These are phyloP conservation scores for Xylaria sp. DNA, from an alignment of 2,329 filamentous ascomycete genomes.

Conservation along the genomic window DNA sequence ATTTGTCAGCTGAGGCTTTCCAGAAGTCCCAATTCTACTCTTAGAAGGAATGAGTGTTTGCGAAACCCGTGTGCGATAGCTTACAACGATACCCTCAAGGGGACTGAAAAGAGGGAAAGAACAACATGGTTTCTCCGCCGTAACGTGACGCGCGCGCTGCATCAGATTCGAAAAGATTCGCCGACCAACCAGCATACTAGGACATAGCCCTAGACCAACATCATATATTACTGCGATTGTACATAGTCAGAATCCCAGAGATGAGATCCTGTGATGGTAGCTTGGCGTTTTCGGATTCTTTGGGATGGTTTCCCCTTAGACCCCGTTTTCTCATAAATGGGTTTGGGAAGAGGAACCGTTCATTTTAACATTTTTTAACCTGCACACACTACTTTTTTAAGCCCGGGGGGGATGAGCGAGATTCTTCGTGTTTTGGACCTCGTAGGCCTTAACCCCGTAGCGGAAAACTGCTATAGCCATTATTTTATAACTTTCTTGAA, in stretches of 20 bases:
- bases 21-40: slow-evolving; percentile 56
- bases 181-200: neutral
- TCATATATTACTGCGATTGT: slow-evolving; percentile 17
- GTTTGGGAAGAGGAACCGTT: too few relatives aligned
- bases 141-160: too few relatives aligned
- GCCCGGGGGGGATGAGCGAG: too few relatives aligned
- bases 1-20: slow-evolving; percentile 39
- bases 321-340: neutral
- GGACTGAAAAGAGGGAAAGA: neutral
- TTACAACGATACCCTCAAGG: neutral
- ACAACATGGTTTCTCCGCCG: too few relatives aligned
- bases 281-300: slow-evolving; percentile 15
- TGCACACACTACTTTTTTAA: too few relatives aligned
- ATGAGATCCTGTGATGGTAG: slow-evolving; percentile 3
- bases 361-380: slow-evolving; percentile 30
- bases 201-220: neutral
- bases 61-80: neutral
- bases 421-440: too few relatives aligned
- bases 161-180: neutral
- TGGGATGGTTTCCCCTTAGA: neutral
- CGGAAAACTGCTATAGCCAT: too few relatives aligned
- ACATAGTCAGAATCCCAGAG: slow-evolving; percentile 12
- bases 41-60: slow-evolving; percentile 27
- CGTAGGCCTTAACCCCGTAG: too few relatives aligned
- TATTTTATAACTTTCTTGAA: too few relatives aligned